Percentiles rank a stretch among this genome's conserved stretches.
These are phyloP conservation scores for Acephala macrosclerotiorum DNA, from an alignment of 2,329 filamentous ascomycete species.

Conservation along the genomic window DNA sequence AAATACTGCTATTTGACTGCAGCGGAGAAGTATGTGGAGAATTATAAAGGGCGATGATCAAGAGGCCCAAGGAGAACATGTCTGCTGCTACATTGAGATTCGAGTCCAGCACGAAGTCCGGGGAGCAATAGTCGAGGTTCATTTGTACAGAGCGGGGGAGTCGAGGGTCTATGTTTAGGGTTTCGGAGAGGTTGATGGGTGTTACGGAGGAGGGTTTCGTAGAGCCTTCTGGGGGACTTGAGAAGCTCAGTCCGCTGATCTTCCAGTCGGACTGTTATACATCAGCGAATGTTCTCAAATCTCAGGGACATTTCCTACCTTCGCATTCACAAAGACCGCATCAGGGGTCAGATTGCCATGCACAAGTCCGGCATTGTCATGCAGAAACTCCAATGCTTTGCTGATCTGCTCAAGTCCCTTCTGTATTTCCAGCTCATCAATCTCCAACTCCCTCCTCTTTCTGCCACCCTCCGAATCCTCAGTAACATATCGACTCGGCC, in stretches of 20 bases:
- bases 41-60: constrained; percentile 92
- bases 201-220: constrained; percentile 77
- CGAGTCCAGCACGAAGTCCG: constrained; percentile 92
- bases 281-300: constrained; percentile 38
- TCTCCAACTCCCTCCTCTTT: constrained; percentile 82
- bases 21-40: constrained; percentile 90
- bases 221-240: constrained; percentile 79
- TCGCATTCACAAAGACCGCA: constrained; percentile 91
- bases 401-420: constrained; percentile 93
- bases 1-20: constrained; percentile 80
- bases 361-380: constrained; percentile 92
- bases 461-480: constrained; percentile 79
- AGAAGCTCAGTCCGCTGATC: constrained; percentile 92
- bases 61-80: constrained; percentile 90
- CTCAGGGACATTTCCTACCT: constrained; percentile 60
- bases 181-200: constrained; percentile 83
- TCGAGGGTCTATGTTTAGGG: constrained; percentile 83
- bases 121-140: constrained; percentile 91
- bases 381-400: constrained; percentile 93
- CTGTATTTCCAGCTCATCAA: constrained; percentile 97
- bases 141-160: constrained; percentile 85
- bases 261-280: constrained; percentile 89
- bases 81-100: constrained; percentile 86
- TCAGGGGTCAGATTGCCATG: constrained; percentile 96
- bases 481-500: constrained; percentile 80